Conservation (phyloP, 495 filamentous ascomycete species). For the Apiosordaria backusii region DNA sequence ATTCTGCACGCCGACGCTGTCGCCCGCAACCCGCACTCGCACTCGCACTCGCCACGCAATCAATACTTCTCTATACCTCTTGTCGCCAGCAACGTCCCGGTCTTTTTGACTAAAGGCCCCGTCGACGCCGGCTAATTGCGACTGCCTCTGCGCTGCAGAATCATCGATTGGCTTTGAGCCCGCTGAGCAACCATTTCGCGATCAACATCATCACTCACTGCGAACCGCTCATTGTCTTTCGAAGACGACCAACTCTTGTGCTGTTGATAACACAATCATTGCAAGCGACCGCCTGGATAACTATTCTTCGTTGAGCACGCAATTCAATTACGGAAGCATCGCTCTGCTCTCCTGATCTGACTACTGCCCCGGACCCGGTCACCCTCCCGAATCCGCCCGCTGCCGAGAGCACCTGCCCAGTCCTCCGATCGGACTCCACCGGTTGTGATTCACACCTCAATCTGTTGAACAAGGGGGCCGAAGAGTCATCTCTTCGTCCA, state of each 20-base stretch:
- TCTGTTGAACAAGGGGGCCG: constrained; percentile 40
- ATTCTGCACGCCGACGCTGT: constrained; percentile 33
- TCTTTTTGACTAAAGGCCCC: constrained; percentile 19
- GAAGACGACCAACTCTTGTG: constrained; percentile 4
- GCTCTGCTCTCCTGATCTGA: constrained; percentile 8
- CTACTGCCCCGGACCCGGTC: constrained; percentile 21
- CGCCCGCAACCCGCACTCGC: constrained; percentile 25
- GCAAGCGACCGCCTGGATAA: background rate
- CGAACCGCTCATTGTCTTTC: constrained; percentile 7
- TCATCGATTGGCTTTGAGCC: constrained; percentile 20
- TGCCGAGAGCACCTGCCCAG: constrained; percentile 21
- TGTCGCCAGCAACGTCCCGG: too few relatives aligned
- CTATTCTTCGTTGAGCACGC: background rate
- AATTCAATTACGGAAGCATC: background rate
- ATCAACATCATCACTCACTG: background rate
- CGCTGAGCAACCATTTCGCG: background rate
- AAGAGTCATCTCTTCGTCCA: constrained; percentile 48
- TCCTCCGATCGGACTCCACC: constrained; percentile 27
- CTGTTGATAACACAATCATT: background rate
- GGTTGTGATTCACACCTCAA: constrained; percentile 32
- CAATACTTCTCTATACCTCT: too few relatives aligned
- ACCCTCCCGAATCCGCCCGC: constrained; percentile 10
- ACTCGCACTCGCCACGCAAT: constrained; percentile 28
- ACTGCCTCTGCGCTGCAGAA: constrained; percentile 18
- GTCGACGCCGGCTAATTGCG: constrained; percentile 9